phyloP scores from a whole-genome alignment of 176 grass and related monocot species.

The Bromus sterilis region DNA sequence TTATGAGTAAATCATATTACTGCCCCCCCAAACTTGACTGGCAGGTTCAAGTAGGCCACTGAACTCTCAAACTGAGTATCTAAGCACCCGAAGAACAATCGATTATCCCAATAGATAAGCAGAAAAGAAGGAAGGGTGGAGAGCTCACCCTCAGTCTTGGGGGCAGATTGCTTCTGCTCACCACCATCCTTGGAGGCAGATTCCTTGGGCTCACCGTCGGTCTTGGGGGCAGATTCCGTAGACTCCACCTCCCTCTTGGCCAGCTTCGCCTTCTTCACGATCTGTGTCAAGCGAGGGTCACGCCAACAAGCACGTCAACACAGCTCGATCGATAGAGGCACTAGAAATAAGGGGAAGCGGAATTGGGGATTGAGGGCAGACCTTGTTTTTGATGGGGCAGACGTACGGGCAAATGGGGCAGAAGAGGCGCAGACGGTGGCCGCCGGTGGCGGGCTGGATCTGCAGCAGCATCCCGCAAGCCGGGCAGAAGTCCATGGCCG shows the following conservation, averaged over 20 bases:
- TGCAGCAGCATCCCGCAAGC: conserved; percentile 64
- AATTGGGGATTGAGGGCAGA: background rate
- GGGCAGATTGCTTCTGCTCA: conserved; percentile 37
- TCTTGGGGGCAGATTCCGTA: conserved; percentile 47
- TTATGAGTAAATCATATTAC: background rate
- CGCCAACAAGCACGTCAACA: background rate
- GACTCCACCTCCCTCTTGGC: conserved; percentile 60
- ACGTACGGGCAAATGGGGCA: conserved; percentile 76
- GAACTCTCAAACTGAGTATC: background rate
- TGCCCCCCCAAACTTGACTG: background rate
- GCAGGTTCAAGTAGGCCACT: background rate
- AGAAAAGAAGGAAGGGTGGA: background rate
- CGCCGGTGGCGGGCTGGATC: conserved; percentile 49
- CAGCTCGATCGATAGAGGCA: background rate
- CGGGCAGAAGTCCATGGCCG: conserved; percentile 79
- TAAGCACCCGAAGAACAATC: too few species aligned
- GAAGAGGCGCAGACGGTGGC: conserved; percentile 41
- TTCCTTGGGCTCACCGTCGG: conserved; percentile 43
- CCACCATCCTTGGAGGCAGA: conserved; percentile 26
- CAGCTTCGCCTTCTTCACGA: conserved; percentile 53
- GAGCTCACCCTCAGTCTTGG: conserved; percentile 44
- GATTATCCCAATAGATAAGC: background rate
- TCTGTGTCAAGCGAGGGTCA: conserved; percentile 27
- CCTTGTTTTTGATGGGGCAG: conserved; percentile 62
- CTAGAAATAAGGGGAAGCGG: background rate